These are phyloP conservation scores for Komagataella pseudopastoris DNA, from an alignment of 805 yeast genomes.

Conservation along the genomic window DNA sequence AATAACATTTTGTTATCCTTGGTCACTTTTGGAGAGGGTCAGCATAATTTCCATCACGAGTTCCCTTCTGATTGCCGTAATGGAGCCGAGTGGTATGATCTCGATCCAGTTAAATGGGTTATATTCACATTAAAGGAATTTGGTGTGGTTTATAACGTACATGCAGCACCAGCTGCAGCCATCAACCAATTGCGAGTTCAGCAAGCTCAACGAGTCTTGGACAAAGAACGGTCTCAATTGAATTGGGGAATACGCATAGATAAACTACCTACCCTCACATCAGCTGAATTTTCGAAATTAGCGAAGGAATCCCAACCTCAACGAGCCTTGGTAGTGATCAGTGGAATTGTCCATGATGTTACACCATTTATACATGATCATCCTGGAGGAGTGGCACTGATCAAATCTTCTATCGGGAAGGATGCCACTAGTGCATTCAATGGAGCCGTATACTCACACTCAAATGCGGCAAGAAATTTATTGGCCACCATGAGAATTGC, in stretches of 20 bases:
- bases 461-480: constrained; percentile 76
- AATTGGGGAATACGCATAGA: constrained; percentile 89
- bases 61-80: constrained; percentile 84
- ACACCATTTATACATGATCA: constrained; percentile 56
- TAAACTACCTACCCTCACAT: constrained; percentile 54
- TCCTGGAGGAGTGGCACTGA: constrained; percentile 73
- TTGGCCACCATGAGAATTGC: constrained; percentile 89
- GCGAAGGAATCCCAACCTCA: constrained; percentile 9
- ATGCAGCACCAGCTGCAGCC: constrained; percentile 67
- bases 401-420: constrained; percentile 61
- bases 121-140: constrained; percentile 47
- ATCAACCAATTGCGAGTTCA: constrained; percentile 73
- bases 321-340: constrained; percentile 52
- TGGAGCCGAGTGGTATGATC: constrained; percentile 79
- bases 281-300: constrained; percentile 9
- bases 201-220: constrained; percentile 73
- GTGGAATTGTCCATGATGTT: constrained; percentile 74
- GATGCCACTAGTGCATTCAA: constrained; percentile 78
- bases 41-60: constrained; percentile 85
- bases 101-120: constrained; percentile 64
- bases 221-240: constrained; percentile 42
- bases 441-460: constrained; percentile 78
- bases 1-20: constrained; percentile 72
- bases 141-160: constrained; percentile 62
- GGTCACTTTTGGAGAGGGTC: constrained; percentile 82